These are phyloP conservation scores for Rhizophora mangle DNA, from an alignment of 345 rosid genomes.

Conservation along the genomic window DNA sequence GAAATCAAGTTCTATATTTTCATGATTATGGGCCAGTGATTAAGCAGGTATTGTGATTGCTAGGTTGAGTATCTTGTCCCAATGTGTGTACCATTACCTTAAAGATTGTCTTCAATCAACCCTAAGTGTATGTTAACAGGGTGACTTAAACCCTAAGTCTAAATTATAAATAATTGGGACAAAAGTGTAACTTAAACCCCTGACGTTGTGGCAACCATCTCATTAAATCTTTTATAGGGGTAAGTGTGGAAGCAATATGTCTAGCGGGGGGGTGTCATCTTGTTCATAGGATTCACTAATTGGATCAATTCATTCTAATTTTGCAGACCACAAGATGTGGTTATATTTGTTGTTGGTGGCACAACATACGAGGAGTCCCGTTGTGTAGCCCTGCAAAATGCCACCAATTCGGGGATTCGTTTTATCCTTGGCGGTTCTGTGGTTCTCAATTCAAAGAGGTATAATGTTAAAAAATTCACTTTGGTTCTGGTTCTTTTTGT, in stretches of 20 bases:
- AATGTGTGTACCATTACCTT: background rate
- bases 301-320: background rate
- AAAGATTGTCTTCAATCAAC: background rate
- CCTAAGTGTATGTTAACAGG: background rate
- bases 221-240: background rate
- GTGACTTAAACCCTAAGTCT: background rate
- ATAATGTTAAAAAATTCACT: constrained; percentile 2
- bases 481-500: background rate
- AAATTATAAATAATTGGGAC: background rate
- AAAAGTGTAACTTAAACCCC: background rate
- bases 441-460: constrained; percentile 86
- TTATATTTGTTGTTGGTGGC: constrained; percentile 91
- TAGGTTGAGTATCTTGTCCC: background rate
- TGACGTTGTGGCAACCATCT: background rate
- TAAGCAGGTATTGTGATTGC: background rate
- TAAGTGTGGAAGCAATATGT: background rate
- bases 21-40: too few relatives aligned
- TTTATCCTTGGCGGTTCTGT: constrained; percentile 82
- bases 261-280: background rate
- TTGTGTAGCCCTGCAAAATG: constrained; percentile 72
- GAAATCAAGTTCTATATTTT: background rate
- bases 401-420: constrained; percentile 73
- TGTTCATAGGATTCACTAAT: background rate
- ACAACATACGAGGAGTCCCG: constrained; percentile 97
- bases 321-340: constrained; percentile 88